Evolutionary conservation across 495 filamentous ascomycete species (phyloP), one percentile per base, ranked within the genome.

Genomic region (Lasiosphaeria ovina): DNA sequence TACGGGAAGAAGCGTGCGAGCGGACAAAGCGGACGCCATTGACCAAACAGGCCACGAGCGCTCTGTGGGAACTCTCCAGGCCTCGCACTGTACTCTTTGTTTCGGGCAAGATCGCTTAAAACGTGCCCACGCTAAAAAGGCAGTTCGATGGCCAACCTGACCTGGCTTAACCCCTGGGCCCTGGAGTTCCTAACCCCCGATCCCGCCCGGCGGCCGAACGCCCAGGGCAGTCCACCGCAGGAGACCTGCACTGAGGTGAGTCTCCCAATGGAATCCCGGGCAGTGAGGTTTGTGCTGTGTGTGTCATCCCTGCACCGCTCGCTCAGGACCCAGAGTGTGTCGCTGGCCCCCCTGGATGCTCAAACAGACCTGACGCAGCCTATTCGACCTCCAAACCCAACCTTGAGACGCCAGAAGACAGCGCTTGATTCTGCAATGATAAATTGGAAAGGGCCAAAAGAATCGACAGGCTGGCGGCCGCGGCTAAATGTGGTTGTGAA

Each of bases 331-430:
- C 6, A 49, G 17, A 35, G 9, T 12, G 24, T 24, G 24, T 24
- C 24, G 24, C 24, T 24, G 24, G 24, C 24, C 24, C 24, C 24
- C 14, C 33, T 14, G 34, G 34, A 36, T 10, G 55, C 59, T 65
- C 63, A 65, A 65, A 65, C 63, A 40, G 38, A 55, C 54, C 63
- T 65, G 63, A 65, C 51, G 54, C 63, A 58, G 52, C 1, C 55
- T 57, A 53, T 47, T n/a, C 12, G 24, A 14, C 36, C 54, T 57
- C 38, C 42, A 35, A 40, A 38, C 24, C 9, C 9, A 33, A 54
- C 38, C 36, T 31, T 56, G 38, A 56, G 35, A 24, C 24, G 24
- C 24, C 24, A 24, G 24, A 24, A 24, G 24, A 56, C 54, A 56
- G 17, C 49, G 49, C 32, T 14, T 31, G 32, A 31, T 10, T 24